These are phyloP conservation scores for Artemisia argyi DNA, from an alignment of 129 eudicot species.

Conservation along the genomic window DNA sequence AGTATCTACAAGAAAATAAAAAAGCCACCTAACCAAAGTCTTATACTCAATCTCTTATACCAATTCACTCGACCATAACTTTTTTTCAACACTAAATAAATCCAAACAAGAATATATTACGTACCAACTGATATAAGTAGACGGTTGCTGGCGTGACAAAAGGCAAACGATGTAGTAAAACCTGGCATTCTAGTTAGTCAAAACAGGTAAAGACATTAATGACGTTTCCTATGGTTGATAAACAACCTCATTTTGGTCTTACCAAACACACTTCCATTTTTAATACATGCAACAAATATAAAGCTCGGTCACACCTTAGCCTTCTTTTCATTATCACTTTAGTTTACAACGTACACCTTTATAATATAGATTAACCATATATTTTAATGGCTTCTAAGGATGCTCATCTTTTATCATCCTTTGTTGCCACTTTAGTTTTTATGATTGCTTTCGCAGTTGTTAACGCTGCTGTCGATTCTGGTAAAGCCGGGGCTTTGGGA, in stretches of 20 bases:
- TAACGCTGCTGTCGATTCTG: slow-evolving; percentile 27
- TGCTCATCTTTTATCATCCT: not conserved
- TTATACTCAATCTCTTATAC: too few relatives aligned
- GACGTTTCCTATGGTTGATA: slow-evolving; percentile 32
- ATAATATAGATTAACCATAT: not conserved
- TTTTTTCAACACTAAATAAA: not conserved
- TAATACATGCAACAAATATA: slow-evolving; percentile 21
- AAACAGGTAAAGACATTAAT: slow-evolving; percentile 36
- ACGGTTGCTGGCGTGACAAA: not conserved
- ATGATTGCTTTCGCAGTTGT: slow-evolving; percentile 23
- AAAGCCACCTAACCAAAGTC: too few relatives aligned
- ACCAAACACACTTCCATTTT: slow-evolving; percentile 33
- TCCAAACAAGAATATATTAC: not conserved
- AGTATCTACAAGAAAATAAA: too few relatives aligned
- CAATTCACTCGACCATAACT: too few relatives aligned
- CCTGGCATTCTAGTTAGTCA: slow-evolving; percentile 34
- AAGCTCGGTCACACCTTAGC: not conserved
- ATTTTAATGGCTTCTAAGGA: slow-evolving; percentile 24
- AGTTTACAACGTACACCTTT: not conserved
- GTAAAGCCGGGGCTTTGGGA: slow-evolving; percentile 43
- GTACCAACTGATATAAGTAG: too few relatives aligned
- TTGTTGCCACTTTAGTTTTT: slow-evolving; percentile 23
- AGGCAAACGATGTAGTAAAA: slow-evolving; percentile 12
- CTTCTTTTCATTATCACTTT: slow-evolving; percentile 14
- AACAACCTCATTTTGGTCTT: slow-evolving; percentile 35